Conservation (phyloP, 768 basidiomycete genomes). For the Tricholoma hemisulphureum region DNA sequence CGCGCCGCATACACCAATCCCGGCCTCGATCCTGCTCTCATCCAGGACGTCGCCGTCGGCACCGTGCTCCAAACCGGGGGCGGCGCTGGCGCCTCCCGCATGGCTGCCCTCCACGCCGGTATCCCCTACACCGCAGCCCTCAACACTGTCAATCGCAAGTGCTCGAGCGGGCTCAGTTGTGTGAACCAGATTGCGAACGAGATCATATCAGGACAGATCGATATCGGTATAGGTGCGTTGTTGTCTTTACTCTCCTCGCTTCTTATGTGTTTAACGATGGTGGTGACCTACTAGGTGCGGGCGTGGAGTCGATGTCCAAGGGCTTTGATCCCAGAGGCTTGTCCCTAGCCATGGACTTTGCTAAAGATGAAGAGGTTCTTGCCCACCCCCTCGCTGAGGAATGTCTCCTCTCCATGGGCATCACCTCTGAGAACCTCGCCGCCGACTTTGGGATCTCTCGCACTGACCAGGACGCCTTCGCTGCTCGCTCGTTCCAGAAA, state of each 20-base stretch:
- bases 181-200: slow-evolving; percentile 80
- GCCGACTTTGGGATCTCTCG: slow-evolving; percentile 73
- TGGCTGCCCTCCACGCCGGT: slow-evolving; percentile 84
- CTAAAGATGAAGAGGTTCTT: slow-evolving; percentile 65
- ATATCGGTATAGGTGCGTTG: slow-evolving; percentile 79
- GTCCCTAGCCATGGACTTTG: slow-evolving; percentile 55
- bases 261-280: slow-evolving; percentile 3
- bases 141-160: slow-evolving; percentile 88
- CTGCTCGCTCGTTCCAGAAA: slow-evolving; percentile 81
- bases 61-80: slow-evolving; percentile 88
- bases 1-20: slow-evolving; percentile 68
- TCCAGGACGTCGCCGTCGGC: slow-evolving; percentile 83
- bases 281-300: slow-evolving; percentile 54
- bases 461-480: slow-evolving; percentile 77
- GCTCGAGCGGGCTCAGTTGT: slow-evolving; percentile 83
- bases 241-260: not conserved
- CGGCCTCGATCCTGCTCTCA: slow-evolving; percentile 73
- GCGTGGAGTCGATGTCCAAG: slow-evolving; percentile 88
- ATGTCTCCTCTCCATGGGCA: slow-evolving; percentile 86
- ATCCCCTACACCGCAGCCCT: slow-evolving; percentile 74
- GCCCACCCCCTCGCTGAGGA: slow-evolving; percentile 69
- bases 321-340: slow-evolving; percentile 59
- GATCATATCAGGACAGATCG: slow-evolving; percentile 77
- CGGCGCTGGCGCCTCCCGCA: slow-evolving; percentile 78
- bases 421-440: slow-evolving; percentile 94